phyloP scores from a whole-genome alignment of 2,329 filamentous ascomycete species.

The Clarireedia homoeocarpa region DNA sequence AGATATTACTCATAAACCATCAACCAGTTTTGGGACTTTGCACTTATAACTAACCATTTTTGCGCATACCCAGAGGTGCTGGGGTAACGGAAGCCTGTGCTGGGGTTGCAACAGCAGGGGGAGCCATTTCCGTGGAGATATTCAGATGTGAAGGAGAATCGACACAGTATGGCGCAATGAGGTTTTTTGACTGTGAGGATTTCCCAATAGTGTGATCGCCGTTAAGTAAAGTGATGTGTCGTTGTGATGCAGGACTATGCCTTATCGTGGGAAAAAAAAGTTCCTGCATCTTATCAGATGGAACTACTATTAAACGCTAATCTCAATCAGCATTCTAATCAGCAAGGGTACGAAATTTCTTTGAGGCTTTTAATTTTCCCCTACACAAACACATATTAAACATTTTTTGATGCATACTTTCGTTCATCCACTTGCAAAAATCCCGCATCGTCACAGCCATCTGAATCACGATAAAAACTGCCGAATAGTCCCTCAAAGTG shows the following conservation, averaged over 20 bases:
- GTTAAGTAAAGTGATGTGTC: not conserved
- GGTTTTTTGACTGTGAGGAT: not conserved
- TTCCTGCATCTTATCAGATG: not conserved
- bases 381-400: no score
- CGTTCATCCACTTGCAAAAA: no score
- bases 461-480: no score
- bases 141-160: not conserved
- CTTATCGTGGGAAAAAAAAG: not conserved
- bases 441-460: no score
- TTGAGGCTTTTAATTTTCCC: not conserved
- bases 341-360: not conserved
- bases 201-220: not conserved
- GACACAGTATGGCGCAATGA: not conserved
- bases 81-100: not conserved
- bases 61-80: conserved; percentile 55
- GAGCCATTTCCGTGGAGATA: conserved; percentile 22
- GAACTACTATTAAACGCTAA: not conserved
- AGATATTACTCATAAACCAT: conserved; percentile 14
- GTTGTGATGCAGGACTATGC: not conserved
- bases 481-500: not conserved
- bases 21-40: not conserved
- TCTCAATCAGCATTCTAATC: not conserved
- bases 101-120: conserved; percentile 2
- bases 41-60: conserved; percentile 56
- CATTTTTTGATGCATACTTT: no score